Evolutionary conservation across 176 grass and related monocot species (phyloP).

Genomic region (Rhynchospora pubera): DNA sequence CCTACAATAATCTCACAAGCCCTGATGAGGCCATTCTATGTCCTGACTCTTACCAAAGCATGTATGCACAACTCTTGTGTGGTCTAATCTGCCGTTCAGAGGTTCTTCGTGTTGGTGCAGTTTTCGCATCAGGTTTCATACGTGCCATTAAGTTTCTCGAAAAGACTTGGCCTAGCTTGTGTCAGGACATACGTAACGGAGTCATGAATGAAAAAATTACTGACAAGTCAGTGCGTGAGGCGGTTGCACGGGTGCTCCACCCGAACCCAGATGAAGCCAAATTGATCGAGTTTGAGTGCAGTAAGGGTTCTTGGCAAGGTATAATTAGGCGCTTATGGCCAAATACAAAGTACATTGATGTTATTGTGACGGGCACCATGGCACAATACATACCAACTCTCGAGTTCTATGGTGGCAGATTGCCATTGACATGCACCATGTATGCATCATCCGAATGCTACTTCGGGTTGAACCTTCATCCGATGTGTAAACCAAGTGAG

Average conservation of each 20-base stretch:
- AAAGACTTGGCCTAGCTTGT: constrained; percentile 75
- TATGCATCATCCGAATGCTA: constrained; percentile 94
- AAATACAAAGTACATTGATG: constrained; percentile 87
- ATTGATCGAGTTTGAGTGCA: constrained; percentile 60
- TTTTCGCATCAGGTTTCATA: constrained; percentile 91
- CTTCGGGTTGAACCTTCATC: constrained; percentile 87
- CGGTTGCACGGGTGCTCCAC: constrained; percentile 47
- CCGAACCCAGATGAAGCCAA: constrained; percentile 47
- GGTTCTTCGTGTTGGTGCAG: constrained; percentile 76
- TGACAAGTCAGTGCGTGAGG: constrained; percentile 51
- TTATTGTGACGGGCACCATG: constrained; percentile 95
- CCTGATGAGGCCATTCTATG: constrained; percentile 79
- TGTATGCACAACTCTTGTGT: constrained; percentile 90
- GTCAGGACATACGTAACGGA: constrained; percentile 69
- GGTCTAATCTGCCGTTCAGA: constrained; percentile 75
- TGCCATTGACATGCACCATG: constrained; percentile 95
- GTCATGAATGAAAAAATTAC: constrained; percentile 62
- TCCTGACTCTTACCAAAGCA: constrained; percentile 92
- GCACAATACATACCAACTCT: constrained; percentile 96
- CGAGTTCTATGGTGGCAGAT: constrained; percentile 61
- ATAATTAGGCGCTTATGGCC: constrained; percentile 86
- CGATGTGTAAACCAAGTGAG: constrained; percentile 81
- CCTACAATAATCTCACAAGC: constrained; percentile 78
- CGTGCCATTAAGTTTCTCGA: constrained; percentile 85
- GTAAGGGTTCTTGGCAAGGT: constrained; percentile 59